Evolutionary conservation across 805 yeast genomes (phyloP).

Genomic region (Saccharomycopsis olivae): DNA sequence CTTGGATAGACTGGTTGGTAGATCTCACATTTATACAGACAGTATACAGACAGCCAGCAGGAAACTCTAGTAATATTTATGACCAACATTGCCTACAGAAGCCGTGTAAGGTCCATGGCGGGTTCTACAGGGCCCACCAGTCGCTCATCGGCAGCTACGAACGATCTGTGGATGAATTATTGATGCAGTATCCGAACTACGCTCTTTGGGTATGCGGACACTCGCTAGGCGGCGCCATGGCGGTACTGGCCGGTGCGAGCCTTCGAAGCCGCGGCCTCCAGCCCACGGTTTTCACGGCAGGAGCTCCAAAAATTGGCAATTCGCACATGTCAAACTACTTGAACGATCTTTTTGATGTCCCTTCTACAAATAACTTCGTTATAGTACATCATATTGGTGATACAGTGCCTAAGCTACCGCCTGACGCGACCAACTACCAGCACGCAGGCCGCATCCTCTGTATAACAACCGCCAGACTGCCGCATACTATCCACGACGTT

Average conservation of each 20-base stretch:
- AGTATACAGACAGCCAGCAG: conserved; percentile 34
- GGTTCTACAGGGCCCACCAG: conserved; percentile 41
- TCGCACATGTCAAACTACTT: conserved; percentile 37
- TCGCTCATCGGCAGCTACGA: conserved; percentile 31
- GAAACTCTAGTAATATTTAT: neutral
- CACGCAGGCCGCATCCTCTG: conserved; percentile 44
- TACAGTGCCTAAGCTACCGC: conserved; percentile 46
- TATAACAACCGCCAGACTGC: conserved; percentile 29
- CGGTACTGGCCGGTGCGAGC: conserved; percentile 53
- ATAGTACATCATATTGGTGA: conserved; percentile 53
- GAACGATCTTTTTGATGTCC: conserved; percentile 36
- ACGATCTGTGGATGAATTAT: conserved; percentile 26
- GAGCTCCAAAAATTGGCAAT: conserved; percentile 61
- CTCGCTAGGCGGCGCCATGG: conserved; percentile 67
- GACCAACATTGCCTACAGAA: conserved; percentile 26
- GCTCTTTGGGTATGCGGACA: conserved; percentile 53
- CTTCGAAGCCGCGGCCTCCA: conserved; percentile 40
- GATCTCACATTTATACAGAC: conserved; percentile 45
- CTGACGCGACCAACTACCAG: conserved; percentile 19
- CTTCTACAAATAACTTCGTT: conserved; percentile 16
- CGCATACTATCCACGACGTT: conserved; percentile 21
- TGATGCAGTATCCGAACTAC: conserved; percentile 35
- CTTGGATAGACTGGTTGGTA: conserved; percentile 51
- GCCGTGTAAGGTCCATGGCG: conserved; percentile 52
- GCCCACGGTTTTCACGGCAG: conserved; percentile 50